Conservation (phyloP, 805 yeast genomes). For the Candida berthetii region DNA sequence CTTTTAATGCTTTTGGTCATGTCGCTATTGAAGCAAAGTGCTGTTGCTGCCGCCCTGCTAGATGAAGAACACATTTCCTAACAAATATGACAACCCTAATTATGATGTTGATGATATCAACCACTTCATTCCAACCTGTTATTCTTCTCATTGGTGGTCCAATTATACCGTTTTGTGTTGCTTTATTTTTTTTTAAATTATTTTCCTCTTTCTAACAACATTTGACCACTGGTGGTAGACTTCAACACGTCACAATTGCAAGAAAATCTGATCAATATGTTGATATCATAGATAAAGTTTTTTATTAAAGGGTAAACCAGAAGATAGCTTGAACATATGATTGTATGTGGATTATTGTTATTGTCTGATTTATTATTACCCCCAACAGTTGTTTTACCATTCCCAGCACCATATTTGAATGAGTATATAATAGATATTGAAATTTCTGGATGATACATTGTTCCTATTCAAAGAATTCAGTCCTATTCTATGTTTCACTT, state of each 20-base stretch:
- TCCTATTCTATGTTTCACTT: slow-evolving; percentile 50
- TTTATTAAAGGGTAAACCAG: slow-evolving; percentile 27
- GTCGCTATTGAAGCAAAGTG: neutral
- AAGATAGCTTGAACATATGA: slow-evolving; percentile 25
- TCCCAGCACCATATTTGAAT: slow-evolving; percentile 40
- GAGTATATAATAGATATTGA: slow-evolving; percentile 38
- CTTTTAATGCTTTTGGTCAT: neutral
- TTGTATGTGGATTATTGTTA: slow-evolving; percentile 50
- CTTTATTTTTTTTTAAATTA: neutral
- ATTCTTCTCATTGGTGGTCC: slow-evolving; percentile 17
- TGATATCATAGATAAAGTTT: slow-evolving; percentile 34
- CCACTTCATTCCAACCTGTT: slow-evolving; percentile 13
- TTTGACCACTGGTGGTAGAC: slow-evolving; percentile 37
- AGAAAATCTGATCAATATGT: slow-evolving; percentile 41
- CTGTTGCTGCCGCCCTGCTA: neutral
- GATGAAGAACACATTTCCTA: slow-evolving; percentile 13
- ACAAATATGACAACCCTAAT: slow-evolving; percentile 6
- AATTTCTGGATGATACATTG: slow-evolving; percentile 48
- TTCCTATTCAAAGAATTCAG: slow-evolving; percentile 46
- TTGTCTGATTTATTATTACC: slow-evolving; percentile 31
- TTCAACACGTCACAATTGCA: slow-evolving; percentile 49
- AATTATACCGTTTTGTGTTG: slow-evolving; percentile 1
- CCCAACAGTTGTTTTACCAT: slow-evolving; percentile 39
- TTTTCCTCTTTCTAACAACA: neutral
- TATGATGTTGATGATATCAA: slow-evolving; percentile 14